Evolutionary conservation across 225 moss, liverwort and hornwort species (phyloP).

Genomic region (Takakia lepidozioides): DNA sequence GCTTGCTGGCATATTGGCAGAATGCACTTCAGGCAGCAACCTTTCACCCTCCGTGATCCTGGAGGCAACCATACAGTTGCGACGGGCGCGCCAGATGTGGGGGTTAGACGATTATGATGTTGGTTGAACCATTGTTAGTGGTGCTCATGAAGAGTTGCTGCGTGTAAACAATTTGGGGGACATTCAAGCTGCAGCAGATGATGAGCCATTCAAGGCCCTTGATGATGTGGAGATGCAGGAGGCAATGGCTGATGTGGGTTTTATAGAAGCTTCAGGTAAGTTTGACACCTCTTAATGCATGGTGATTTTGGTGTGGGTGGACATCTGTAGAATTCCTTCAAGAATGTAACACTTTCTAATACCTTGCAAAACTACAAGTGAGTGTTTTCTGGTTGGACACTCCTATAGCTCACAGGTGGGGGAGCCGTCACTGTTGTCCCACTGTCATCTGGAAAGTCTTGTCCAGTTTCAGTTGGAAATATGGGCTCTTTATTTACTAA

Average conservation of each 20-base stretch:
- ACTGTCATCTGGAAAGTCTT: too few species aligned
- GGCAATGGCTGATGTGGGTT: slow-evolving; percentile 19
- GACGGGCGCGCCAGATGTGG: slow-evolving; percentile 14
- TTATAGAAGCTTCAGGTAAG: slow-evolving; percentile 6
- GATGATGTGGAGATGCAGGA: slow-evolving; percentile 10
- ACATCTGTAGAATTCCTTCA: too few species aligned
- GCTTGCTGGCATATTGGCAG: slow-evolving; percentile 8
- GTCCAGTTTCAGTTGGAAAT: too few species aligned
- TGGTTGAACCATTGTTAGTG: background rate
- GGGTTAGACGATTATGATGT: slow-evolving; percentile 20
- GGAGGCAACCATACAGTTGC: slow-evolving; percentile 21
- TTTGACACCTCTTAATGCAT: too few species aligned
- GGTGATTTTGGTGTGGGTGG: too few species aligned
- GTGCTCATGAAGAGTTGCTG: background rate
- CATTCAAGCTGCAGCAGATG: background rate
- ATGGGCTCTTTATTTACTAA: too few species aligned
- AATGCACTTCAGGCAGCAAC: background rate
- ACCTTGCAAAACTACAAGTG: too few species aligned
- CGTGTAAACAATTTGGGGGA: too few species aligned
- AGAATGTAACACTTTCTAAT: too few species aligned
- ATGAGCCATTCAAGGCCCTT: background rate
- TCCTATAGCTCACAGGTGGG: too few species aligned
- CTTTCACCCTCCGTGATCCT: slow-evolving; percentile 3
- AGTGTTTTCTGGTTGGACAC: too few species aligned
- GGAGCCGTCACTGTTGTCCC: too few species aligned